These are phyloP conservation scores for Hypoxylon sp. DNA, from an alignment of 2,329 filamentous ascomycete species.

Conservation along the genomic window DNA sequence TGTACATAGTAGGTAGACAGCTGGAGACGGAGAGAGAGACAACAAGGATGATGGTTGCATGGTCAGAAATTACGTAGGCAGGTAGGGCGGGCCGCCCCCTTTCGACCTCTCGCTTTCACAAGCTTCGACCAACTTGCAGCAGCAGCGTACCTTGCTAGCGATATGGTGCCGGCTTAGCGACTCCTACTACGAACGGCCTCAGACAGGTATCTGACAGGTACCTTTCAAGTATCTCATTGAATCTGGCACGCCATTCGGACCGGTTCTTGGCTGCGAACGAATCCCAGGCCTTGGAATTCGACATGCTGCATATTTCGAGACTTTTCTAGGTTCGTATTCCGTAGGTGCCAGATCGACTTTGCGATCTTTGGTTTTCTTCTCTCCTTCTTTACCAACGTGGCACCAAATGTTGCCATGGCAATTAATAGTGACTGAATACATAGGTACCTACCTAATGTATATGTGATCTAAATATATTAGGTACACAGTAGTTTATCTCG, in stretches of 20 bases:
- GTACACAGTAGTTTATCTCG: background rate
- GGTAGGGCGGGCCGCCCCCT: constrained; percentile 32
- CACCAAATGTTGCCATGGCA: constrained; percentile 5
- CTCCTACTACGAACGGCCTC: constrained; percentile 4
- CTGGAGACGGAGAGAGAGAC: background rate
- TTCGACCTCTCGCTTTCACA: constrained; percentile 26
- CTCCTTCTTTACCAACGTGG: constrained; percentile 21
- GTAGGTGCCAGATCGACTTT: background rate
- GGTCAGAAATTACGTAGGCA: constrained; percentile 35
- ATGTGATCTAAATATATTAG: background rate
- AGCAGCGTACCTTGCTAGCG: constrained; percentile 20
- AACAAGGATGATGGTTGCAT: constrained; percentile 16
- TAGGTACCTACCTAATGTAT: too few species aligned
- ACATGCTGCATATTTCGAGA: constrained; percentile 17
- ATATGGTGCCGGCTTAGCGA: constrained; percentile 29
- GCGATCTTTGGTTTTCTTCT: constrained; percentile 8
- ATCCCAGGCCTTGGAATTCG: constrained; percentile 25
- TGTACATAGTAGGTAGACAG: too few species aligned
- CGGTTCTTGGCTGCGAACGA: constrained; percentile 37
- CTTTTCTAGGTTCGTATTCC: constrained; percentile 24
- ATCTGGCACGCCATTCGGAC: constrained; percentile 29
- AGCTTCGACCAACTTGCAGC: constrained; percentile 18
- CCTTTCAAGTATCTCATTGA: background rate
- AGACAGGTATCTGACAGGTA: constrained; percentile 18
- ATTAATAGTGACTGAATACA: background rate